Evolutionary conservation across 2,329 filamentous ascomycete genomes (phyloP).

Genomic region (Polytolypa hystricis): DNA sequence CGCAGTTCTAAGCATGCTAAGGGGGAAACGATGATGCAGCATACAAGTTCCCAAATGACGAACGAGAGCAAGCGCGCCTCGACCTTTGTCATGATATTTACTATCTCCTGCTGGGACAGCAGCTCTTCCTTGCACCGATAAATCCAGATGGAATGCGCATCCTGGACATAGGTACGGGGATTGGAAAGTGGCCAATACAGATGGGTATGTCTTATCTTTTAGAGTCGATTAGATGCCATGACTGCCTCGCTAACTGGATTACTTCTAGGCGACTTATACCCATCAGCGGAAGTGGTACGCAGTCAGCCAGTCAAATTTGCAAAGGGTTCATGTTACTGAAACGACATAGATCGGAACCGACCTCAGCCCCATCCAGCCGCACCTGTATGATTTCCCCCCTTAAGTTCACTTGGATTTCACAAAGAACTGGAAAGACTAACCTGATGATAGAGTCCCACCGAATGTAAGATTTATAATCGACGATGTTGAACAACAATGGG

Average conservation of each 20-base stretch:
- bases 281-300: constrained; percentile 9
- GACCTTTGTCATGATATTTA: constrained; percentile 29
- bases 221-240: no score
- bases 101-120: constrained; percentile 15
- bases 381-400: neutral
- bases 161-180: constrained; percentile 22
- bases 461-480: constrained; percentile 52
- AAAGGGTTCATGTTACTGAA: no score
- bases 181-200: constrained; percentile 21
- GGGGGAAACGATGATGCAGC: no score
- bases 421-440: constrained; percentile 6
- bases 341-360: constrained; percentile 6
- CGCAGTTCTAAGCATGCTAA: no score
- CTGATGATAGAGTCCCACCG: constrained; percentile 38
- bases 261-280: constrained; percentile 17
- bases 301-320: no score
- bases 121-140: constrained; percentile 22
- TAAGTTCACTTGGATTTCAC: no score
- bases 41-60: constrained; percentile 27
- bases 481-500: constrained; percentile 50
- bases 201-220: constrained; percentile 21
- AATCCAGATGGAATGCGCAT: constrained; percentile 11
- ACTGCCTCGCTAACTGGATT: no score
- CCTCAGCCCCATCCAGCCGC: constrained; percentile 7
- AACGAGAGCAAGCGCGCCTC: constrained; percentile 27